Conservation (phyloP, 83 land plant genomes). For the Thuja plicata region DNA sequence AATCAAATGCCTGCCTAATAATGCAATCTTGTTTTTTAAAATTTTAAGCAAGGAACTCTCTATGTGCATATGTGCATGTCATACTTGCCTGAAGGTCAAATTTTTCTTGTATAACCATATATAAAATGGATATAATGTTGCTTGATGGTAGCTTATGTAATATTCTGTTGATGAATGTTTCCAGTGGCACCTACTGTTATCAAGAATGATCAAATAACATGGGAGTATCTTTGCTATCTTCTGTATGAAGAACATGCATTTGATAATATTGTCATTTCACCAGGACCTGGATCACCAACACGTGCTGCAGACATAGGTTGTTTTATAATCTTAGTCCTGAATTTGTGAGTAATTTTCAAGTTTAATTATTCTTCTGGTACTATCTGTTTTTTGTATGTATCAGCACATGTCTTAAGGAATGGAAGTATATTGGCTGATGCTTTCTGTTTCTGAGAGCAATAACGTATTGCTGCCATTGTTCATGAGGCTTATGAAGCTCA, state of each 20-base stretch:
- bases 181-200: slow-evolving; percentile 90
- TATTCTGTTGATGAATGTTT: neutral
- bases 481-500: neutral
- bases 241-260: slow-evolving; percentile 81
- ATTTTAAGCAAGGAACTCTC: neutral
- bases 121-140: neutral
- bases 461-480: neutral
- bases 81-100: neutral
- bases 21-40: neutral
- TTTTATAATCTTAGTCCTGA: neutral
- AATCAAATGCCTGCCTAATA: neutral
- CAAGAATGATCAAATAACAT: slow-evolving; percentile 88
- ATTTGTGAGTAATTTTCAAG: slow-evolving; percentile 1
- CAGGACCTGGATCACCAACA: slow-evolving; percentile 97
- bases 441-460: slow-evolving; percentile 3
- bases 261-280: slow-evolving; percentile 98
- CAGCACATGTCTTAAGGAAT: neutral
- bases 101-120: neutral
- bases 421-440: neutral
- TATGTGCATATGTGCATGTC: neutral
- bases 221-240: slow-evolving; percentile 48
- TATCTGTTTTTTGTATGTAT: neutral
- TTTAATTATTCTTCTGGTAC: neutral
- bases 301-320: slow-evolving; percentile 87
- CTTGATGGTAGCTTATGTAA: neutral